Base-by-base conservation (phyloP, 345 rosid species). In the Citropsis articulata region DNA sequence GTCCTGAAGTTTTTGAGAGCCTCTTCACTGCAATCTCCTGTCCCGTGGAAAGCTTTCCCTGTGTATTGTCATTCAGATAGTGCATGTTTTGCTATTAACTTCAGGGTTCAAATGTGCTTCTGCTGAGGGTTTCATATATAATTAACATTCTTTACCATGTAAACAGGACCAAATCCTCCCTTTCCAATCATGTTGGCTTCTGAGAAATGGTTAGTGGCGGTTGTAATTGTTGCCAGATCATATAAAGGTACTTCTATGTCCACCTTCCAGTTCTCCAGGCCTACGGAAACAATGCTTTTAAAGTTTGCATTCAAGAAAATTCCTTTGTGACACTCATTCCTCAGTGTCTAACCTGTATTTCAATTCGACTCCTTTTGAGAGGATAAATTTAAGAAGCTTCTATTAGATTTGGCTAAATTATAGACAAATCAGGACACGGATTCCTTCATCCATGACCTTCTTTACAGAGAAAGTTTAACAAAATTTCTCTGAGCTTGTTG, bases 131-230 rank as follows among this genome's bases (percentile, higher is more conserved):
- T 40, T 55, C 10, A 35, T 6, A 10, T 3, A 10, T 3, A 1
- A 21, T 28, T 22, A 75, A 24, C 2, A 0, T 4, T 1, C n/a
- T 21, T 60, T 74, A 77, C 65, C 63, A 28, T 56, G 76, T 85
- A 88, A 42, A 88, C 86, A 24, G 84, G 66, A 33, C 91, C 86
- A 71, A 84, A 86, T 24, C 89, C 91, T 9, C 88, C 91, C 19
- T 70, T 59, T 14, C 89, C 91, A n/a, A 86, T 38, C 60, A 61
- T 59, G 70, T 86, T 86, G 7, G 56, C 65, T 4, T 63, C 27
- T 0, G 85, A 83, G 73, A 86, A 88, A 72, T 74, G 64, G 69
- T 79, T 18, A 0, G 91, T 86, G 2, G 91, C 89, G 50, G 28
- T 62, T n/a, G 76, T 62, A 35, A 88, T 69, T 14, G 79, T 72